These are phyloP conservation scores for Saccharomyces hybrid DNA, from an alignment of 1,139 yeast species.

Conservation along the genomic window DNA sequence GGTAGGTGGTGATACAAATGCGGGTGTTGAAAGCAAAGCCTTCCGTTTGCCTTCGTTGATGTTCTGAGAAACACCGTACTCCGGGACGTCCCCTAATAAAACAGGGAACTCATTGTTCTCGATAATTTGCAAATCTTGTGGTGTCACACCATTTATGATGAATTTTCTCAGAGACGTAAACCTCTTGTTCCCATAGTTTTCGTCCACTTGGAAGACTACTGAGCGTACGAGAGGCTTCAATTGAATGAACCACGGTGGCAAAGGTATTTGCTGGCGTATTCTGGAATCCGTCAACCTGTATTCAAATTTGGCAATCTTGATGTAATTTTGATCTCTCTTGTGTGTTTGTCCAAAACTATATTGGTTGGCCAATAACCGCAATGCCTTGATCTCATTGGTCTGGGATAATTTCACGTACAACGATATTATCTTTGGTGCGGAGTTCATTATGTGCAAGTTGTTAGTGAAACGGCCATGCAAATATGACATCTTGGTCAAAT, in stretches of 20 bases:
- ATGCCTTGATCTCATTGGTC: conserved; percentile 6
- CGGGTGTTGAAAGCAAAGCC: not conserved
- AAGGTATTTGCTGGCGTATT: conserved; percentile 26
- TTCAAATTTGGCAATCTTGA: conserved; percentile 22
- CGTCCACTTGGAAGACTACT: conserved; percentile 26
- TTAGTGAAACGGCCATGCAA: conserved; percentile 32
- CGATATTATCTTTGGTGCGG: conserved; percentile 33
- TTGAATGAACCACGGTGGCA: conserved; percentile 30
- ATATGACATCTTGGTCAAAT: conserved; percentile 31
- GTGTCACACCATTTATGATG: conserved; percentile 33
- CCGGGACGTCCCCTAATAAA: conserved; percentile 13
- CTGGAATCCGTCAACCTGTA: conserved; percentile 26
- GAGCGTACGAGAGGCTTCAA: conserved; percentile 28
- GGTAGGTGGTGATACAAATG: not conserved
- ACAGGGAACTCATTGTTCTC: conserved; percentile 15
- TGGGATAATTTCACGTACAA: conserved; percentile 27
- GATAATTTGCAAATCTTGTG: conserved; percentile 30
- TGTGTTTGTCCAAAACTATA: conserved; percentile 16
- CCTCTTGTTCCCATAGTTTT: conserved; percentile 32
- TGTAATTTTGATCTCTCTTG: conserved; percentile 16
- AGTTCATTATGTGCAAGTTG: conserved; percentile 31
- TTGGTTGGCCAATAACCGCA: conserved; percentile 11
- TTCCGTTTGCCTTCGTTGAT: conserved; percentile 1
- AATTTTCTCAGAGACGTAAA: conserved; percentile 33
- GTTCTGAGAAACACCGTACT: conserved; percentile 8